These are phyloP conservation scores for Closterium sp. DNA, from an alignment of 139 green algal species.

Conservation along the genomic window DNA sequence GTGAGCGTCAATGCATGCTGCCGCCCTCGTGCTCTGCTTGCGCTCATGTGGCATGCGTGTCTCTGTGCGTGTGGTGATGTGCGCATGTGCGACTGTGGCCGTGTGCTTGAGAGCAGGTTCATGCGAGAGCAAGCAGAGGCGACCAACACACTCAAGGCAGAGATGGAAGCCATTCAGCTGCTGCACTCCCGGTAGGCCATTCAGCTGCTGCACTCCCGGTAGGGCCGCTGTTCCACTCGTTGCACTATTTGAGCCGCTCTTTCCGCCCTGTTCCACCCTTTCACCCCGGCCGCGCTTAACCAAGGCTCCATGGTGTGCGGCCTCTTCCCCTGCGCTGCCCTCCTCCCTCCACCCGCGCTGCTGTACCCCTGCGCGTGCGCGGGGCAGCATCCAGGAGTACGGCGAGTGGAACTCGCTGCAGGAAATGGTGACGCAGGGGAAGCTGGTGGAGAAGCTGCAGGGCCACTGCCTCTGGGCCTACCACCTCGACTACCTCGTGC, in stretches of 20 bases:
- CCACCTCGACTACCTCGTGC: slow-evolving; percentile 12
- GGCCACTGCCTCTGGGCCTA: slow-evolving; percentile 10
- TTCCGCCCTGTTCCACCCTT: neutral
- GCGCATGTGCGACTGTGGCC: neutral
- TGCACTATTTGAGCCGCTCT: neutral
- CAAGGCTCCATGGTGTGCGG: neutral
- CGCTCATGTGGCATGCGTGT: neutral
- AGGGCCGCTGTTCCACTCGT: neutral
- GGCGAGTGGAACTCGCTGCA: slow-evolving; percentile 10
- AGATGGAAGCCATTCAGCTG: slow-evolving; percentile 3
- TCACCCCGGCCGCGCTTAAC: neutral
- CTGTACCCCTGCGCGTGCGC: too few species aligned
- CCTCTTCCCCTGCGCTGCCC: neutral
- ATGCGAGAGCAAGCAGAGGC: neutral
- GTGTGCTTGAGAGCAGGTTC: neutral
- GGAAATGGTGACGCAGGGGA: slow-evolving; percentile 8
- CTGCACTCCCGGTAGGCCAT: neutral
- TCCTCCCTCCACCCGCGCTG: neutral
- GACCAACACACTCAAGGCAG: slow-evolving; percentile 7
- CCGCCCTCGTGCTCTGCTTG: neutral
- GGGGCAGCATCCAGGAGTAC: slow-evolving; percentile 1
- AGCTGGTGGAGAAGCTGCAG: slow-evolving; percentile 16
- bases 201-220: neutral
- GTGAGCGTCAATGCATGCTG: neutral
- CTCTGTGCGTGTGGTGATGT: neutral